Base-by-base conservation (phyloP, 164 flowering plant species). In the Brasenia schreberi region DNA sequence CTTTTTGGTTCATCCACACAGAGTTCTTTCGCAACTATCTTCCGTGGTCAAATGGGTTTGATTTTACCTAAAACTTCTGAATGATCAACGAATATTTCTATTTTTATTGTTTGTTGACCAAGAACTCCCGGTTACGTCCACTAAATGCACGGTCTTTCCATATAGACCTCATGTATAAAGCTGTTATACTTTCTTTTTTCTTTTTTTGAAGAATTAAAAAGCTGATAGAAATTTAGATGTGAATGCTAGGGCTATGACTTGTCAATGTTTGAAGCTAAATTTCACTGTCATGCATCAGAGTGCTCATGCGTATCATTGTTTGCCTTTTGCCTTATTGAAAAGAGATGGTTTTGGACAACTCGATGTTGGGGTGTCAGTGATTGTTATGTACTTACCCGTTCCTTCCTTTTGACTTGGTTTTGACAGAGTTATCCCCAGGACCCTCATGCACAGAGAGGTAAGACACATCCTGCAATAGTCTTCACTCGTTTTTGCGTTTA, bases 381-480 rank as follows among this genome's bases (percentile, higher is more conserved):
- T 49, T 49, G 56, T 49, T 14, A 49, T 49, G 56, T 49, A 49
- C 14, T 49, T 49, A 49, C 16, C n/a, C 16, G 5, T 53, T 45
- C 0, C 39, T 5, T 33, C 45, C 19, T 63, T 53, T 3, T 58
- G 27, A 44, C n/a, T 23, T 66, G 63, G 7, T 18, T 69, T 64
- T 73, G 78, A 84, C 96, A 93, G 98, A 61, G 81, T 93, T 67
- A 89, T 90, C 72, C 96, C 98, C 56, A 86, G 74, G 81, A 81
- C 88, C 44, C 79, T 93, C 7, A 87, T 87, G 90, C 89, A 90
- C 0, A 79, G 80, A 76, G 96, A 89, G 97, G 98, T 93, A 85
- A 18, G 23, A 49, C 56, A 2, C 53, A 9, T 49, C 16, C 56
- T 49, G 14, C 56, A 49, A 9, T 49, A 49, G 56, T 49, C 14